A percentile compares a stretch with the other conserved stretches of the same genome.
Evolutionary conservation across 208 protist genomes (phyloP).

Genomic region (Histomonas meleagridis): DNA sequence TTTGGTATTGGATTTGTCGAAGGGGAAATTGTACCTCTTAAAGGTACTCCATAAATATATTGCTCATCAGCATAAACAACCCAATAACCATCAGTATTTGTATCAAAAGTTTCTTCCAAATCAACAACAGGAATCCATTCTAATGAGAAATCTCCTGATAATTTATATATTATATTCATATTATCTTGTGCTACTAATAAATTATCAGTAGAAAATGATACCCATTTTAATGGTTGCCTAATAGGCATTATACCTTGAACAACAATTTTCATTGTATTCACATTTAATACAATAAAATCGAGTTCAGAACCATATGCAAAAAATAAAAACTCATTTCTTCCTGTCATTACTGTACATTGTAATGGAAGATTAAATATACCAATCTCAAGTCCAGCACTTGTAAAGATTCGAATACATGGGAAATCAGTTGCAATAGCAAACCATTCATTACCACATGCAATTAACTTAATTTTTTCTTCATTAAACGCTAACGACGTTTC

Average conservation of each 20-base stretch:
- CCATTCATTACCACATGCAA: conserved; percentile 19
- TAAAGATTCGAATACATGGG: neutral
- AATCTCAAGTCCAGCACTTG: neutral
- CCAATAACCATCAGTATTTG: neutral
- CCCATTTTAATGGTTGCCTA: neutral
- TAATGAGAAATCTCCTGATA: neutral
- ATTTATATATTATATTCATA: neutral
- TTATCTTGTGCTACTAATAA: neutral
- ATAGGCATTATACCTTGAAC: neutral
- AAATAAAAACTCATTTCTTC: neutral
- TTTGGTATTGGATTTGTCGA: neutral
- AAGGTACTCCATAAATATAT: neutral
- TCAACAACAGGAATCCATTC: neutral
- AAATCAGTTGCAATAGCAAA: neutral
- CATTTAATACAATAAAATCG: neutral
- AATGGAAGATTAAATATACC: neutral
- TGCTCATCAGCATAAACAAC: neutral
- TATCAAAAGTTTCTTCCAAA: neutral
- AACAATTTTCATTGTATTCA: neutral
- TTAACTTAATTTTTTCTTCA: neutral
- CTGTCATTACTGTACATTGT: neutral
- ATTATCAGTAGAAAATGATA: neutral
- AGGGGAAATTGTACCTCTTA: neutral
- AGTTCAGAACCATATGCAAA: neutral
- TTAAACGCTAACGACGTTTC: neutral